Evolutionary conservation across 169 alveolate species (phyloP).

Genomic region (Cryptosporidium felis): DNA sequence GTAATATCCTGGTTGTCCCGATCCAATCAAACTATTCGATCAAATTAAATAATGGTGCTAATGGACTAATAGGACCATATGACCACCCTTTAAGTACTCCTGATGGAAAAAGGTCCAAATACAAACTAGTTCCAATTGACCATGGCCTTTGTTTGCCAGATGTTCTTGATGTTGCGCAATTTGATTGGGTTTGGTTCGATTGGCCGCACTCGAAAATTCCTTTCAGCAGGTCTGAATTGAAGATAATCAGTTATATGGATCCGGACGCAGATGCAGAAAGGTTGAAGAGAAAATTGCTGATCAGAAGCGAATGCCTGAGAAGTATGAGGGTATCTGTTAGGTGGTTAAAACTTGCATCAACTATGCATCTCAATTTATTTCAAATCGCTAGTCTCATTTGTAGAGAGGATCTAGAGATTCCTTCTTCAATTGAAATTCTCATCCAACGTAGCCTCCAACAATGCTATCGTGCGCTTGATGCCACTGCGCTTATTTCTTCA

Average conservation of each 20-base stretch:
- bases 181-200: slow-evolving; percentile 97
- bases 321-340: slow-evolving; percentile 89
- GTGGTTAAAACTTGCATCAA: slow-evolving; percentile 85
- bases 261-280: slow-evolving; percentile 90
- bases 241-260: slow-evolving; percentile 82
- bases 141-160: slow-evolving; percentile 98
- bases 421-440: slow-evolving; percentile 85
- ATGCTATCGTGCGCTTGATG: slow-evolving; percentile 76
- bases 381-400: slow-evolving; percentile 87
- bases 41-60: background rate
- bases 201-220: slow-evolving; percentile 96
- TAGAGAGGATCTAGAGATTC: slow-evolving; percentile 84
- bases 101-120: slow-evolving; percentile 77
- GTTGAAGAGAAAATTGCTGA: slow-evolving; percentile 81
- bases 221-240: slow-evolving; percentile 82
- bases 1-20: slow-evolving; percentile 92
- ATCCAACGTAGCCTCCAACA: slow-evolving; percentile 72
- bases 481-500: slow-evolving; percentile 76
- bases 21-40: slow-evolving; percentile 71
- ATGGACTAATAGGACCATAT: background rate
- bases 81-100: slow-evolving; percentile 74
- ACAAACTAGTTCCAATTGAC: slow-evolving; percentile 97
- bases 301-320: slow-evolving; percentile 88
- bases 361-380: slow-evolving; percentile 83
- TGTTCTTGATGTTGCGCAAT: slow-evolving; percentile 93